Base-by-base conservation (phyloP, 768 basidiomycete genomes). In the Tremella mesenterica region DNA sequence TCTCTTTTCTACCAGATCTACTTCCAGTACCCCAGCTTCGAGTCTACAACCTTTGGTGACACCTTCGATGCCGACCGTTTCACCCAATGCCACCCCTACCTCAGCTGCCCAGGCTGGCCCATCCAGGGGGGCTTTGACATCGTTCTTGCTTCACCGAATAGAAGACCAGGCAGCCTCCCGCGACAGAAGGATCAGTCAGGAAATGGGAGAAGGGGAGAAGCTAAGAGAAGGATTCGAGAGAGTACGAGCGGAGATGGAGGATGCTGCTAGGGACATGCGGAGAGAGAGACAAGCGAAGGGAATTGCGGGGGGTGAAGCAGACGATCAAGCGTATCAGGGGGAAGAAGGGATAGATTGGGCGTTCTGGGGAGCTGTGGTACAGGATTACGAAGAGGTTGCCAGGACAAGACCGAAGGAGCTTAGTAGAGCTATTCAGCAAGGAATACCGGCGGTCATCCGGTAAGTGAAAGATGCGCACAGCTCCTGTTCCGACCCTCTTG, bases 301-400 rank as follows among this genome's bases (percentile, higher is more conserved):
- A 33, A 43, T 38, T 7, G 51, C 48, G 3, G 38, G 20, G 6
- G 39, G 26, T 1, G 47, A 56, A 29, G 44, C 0, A 14, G 54
- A 58, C 2, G 62, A 58, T 20, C 48, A 28, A 20, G 10, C 10
- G 21, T 14, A 26, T 12, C 48, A 50, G 4, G 30, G 30, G 9
- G 46, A 34, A 2, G 43, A 44, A 30, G 49, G 34, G 14, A 62
- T 71, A 0, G 69, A 71, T 54, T 69, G 67, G 69, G 54, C 48
- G 33, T 95, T 97, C 75, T 95, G 95, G 95, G 92, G 91, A 1
- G 81, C 79, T 9, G 92, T 99, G 2, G 85, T 96, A 69, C 87
- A 86, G 60, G 87, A 96, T 72, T 99, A 97, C 69, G 86, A 90
- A 68, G 77, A 75, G 3, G 93, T 91, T 52, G 95, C 95, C 4